These are phyloP conservation scores for Alternaria viburni DNA, from an alignment of 2,329 filamentous ascomycete genomes.

Conservation along the genomic window DNA sequence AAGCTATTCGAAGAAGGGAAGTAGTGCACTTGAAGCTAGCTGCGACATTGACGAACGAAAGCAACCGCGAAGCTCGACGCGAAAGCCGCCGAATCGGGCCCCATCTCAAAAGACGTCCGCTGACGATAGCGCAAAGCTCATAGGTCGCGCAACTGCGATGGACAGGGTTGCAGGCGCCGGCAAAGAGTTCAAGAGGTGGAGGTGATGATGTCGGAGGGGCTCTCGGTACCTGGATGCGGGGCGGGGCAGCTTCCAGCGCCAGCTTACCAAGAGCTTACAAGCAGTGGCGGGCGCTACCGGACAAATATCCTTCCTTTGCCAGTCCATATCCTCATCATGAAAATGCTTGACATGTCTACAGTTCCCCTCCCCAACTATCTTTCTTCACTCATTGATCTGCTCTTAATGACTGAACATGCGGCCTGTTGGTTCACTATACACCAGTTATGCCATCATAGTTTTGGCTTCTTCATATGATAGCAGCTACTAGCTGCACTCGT, in stretches of 20 bases:
- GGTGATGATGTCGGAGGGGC: slow-evolving; percentile 15
- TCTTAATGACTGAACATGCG: background rate
- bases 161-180: slow-evolving; percentile 1
- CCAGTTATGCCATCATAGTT: background rate
- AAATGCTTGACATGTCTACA: background rate
- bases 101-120: background rate
- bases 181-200: slow-evolving; percentile 14
- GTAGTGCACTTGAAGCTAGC: background rate
- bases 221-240: slow-evolving; percentile 24
- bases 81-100: background rate
- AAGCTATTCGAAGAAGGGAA: background rate
- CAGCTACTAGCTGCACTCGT: background rate
- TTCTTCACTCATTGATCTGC: background rate
- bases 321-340: background rate
- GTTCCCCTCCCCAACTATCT: background rate
- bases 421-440: background rate
- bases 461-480: background rate
- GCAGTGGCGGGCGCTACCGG: background rate
- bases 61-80: slow-evolving; percentile 7
- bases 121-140: slow-evolving; percentile 10
- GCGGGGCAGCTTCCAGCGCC: slow-evolving; percentile 9
- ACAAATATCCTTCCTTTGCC: background rate
- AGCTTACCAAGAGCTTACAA: slow-evolving; percentile 22
- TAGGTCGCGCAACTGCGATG: slow-evolving; percentile 3
- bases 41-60: background rate